These are phyloP conservation scores for Dimocarpus longan DNA, from an alignment of 345 rosid species.

Conservation along the genomic window DNA sequence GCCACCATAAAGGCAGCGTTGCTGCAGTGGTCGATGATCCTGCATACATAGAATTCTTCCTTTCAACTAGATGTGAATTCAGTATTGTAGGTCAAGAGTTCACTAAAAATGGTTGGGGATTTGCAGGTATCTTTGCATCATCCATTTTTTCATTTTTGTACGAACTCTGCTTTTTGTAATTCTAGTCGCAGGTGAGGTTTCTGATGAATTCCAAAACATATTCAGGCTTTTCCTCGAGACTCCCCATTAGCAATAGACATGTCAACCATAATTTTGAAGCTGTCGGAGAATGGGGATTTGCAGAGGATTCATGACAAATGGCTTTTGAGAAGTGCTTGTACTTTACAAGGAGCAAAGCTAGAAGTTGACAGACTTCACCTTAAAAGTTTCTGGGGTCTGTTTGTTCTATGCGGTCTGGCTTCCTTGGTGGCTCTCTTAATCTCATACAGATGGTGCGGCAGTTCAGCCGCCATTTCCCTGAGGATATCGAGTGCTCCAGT, in stretches of 20 bases:
- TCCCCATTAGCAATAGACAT: constrained; percentile 80
- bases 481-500: constrained; percentile 39
- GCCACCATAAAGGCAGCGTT: constrained; percentile 79
- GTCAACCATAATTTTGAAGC: constrained; percentile 71
- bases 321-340: constrained; percentile 76
- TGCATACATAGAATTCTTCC: constrained; percentile 81
- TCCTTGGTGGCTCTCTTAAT: constrained; percentile 61
- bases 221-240: constrained; percentile 77
- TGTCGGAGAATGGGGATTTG: constrained; percentile 80
- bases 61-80: constrained; percentile 78
- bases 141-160: neutral
- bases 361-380: constrained; percentile 74
- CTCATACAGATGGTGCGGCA: constrained; percentile 44
- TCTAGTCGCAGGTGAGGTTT: neutral
- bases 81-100: constrained; percentile 80
- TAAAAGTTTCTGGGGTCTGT: constrained; percentile 78
- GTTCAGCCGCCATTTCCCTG: constrained; percentile 43
- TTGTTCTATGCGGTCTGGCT: constrained; percentile 57
- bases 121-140: constrained; percentile 52
- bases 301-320: constrained; percentile 91
- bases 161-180: neutral
- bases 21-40: constrained; percentile 80
- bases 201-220: neutral
- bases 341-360: constrained; percentile 63
- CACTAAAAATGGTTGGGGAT: constrained; percentile 93